Conservation (phyloP, 106 monocot species). For the Dendrobium chrysotoxum region DNA sequence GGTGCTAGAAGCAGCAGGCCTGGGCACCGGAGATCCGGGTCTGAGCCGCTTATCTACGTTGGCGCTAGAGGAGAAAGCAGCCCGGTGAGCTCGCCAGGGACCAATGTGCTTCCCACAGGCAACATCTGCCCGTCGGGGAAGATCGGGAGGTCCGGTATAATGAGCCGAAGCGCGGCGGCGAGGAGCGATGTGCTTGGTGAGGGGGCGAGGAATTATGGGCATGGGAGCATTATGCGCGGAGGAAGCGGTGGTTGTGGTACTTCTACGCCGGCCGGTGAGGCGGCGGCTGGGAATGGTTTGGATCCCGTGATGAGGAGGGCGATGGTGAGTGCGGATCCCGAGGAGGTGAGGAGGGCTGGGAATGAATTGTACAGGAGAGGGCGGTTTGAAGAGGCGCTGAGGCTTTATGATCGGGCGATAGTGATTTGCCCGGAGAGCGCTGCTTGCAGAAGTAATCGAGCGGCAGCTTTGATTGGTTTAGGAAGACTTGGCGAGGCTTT, state of each 20-base stretch:
- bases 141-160: constrained; percentile 37
- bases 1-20: constrained; percentile 6
- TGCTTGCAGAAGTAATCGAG: constrained; percentile 56
- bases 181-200: constrained; percentile 54
- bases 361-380: constrained; percentile 65
- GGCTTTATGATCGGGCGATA: constrained; percentile 60
- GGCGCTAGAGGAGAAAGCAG: constrained; percentile 15
- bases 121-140: constrained; percentile 82
- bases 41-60: constrained; percentile 15
- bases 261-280: neutral
- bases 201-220: constrained; percentile 69
- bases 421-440: constrained; percentile 47
- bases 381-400: constrained; percentile 50
- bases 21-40: constrained; percentile 32
- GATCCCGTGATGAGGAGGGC: constrained; percentile 25
- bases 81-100: constrained; percentile 28
- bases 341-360: constrained; percentile 60
- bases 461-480: constrained; percentile 53
- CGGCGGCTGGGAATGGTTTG: neutral
- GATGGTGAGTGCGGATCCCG: constrained; percentile 41
- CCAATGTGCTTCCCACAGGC: constrained; percentile 51
- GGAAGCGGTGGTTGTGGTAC: neutral
- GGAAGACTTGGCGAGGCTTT: constrained; percentile 54
- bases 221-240: constrained; percentile 64
- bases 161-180: constrained; percentile 8